Evolutionary conservation across 371 early-diverging fungal species (phyloP), one percentile per base, ranked within the genome.

Genomic region (Lichtheimia ramosa): DNA sequence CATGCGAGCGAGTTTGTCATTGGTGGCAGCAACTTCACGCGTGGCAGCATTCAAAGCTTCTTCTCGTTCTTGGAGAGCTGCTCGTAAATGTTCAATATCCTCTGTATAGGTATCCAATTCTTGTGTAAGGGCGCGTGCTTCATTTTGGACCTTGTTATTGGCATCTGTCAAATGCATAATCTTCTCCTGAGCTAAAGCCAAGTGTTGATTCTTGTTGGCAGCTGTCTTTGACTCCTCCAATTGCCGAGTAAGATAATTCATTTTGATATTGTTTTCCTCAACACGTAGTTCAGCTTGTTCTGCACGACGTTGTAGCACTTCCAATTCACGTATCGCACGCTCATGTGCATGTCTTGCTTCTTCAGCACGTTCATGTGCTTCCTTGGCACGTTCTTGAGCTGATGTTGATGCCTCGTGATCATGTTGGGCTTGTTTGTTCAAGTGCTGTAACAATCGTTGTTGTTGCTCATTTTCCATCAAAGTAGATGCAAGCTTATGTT

Each of bases 1-100:
- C 70, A 86, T 67, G 70, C 82, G 74, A 13, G 76, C 75, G 25
- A 88, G 50, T 54, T 84, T 82, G 12, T 83, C 79, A 56, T 85
- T 80, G 23, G 77, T 68, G 42, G 82, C 80, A 52, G 85, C 85
- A 5, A 84, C 57, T 41, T 75, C 75, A 39, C 75, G 69, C 28
- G 70, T 64, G 25, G 74, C 82, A 41, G 72, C 73, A 23, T 64
- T 61, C 10, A 88, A 50, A 3, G 77, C 59, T 39, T 74, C 70
- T 64, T 88, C 85, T 13, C 80, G 73, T 62, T 83, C 81, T 25
- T 65, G 63, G 42, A 86, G 46, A 0, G 67, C 43, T 12, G 68
- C 69, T 48, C 73, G 73, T 13, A 82, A 63, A 59, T 73, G 65
- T 7, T 75, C 74, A 23, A 74, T 65, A 23, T 76, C 80, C 58